Conservation (phyloP, 2,329 filamentous ascomycete species). For the Chalaropsis thielavioides region DNA sequence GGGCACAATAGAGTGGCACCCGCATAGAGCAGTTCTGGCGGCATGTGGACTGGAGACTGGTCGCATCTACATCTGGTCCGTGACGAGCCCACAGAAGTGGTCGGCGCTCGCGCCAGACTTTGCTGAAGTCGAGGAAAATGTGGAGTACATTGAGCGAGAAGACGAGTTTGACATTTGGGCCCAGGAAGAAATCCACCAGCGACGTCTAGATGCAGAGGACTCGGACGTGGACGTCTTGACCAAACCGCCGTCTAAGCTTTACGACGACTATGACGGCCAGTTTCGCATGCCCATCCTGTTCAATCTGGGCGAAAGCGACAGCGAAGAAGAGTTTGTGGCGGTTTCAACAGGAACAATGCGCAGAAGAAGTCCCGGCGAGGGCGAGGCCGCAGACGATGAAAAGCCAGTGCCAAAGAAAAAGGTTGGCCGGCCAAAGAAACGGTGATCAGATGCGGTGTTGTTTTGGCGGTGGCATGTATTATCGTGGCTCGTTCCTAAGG, state of each 20-base stretch:
- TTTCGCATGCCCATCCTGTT: conserved; percentile 91
- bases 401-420: conserved; percentile 29
- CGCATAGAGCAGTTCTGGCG: conserved; percentile 69
- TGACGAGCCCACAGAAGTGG: conserved; percentile 91
- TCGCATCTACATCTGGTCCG: conserved; percentile 90
- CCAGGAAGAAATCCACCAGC: conserved; percentile 83
- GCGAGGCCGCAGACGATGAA: conserved; percentile 43
- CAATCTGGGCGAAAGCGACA: conserved; percentile 85
- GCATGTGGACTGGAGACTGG: conserved; percentile 89
- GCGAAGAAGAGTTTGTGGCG: conserved; percentile 70
- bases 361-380: conserved; percentile 65
- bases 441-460: conserved; percentile 19
- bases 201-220: conserved; percentile 79
- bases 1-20: conserved; percentile 95
- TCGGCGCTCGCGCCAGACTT: conserved; percentile 94
- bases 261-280: conserved; percentile 43
- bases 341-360: conserved; percentile 70
- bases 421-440: conserved; percentile 31
- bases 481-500: background rate
- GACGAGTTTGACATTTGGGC: conserved; percentile 98
- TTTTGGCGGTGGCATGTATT: background rate
- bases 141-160: conserved; percentile 87
- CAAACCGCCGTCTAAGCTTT: conserved; percentile 49
- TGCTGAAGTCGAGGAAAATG: conserved; percentile 93
- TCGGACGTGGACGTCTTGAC: conserved; percentile 86